These are phyloP conservation scores for Carex myosuroides DNA, from an alignment of 176 grass and related monocot genomes.

Conservation along the genomic window DNA sequence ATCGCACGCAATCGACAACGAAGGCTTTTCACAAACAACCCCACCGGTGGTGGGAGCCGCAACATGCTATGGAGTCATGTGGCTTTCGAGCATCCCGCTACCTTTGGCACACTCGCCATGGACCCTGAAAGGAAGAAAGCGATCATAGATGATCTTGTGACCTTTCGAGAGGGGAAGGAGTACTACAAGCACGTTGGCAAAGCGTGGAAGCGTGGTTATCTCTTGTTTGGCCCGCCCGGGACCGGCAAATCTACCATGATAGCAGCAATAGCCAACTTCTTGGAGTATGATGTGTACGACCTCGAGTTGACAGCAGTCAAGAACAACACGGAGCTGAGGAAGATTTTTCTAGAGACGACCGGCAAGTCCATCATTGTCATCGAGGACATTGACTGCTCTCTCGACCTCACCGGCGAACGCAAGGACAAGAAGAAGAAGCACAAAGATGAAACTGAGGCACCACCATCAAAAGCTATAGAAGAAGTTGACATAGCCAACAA, in stretches of 20 bases:
- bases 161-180: conserved; percentile 16
- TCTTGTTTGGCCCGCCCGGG: conserved; percentile 21
- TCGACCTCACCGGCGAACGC: conserved; percentile 26
- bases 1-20: not conserved
- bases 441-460: not conserved
- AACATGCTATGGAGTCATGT: conserved; percentile 21
- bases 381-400: conserved; percentile 30
- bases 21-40: conserved; percentile 19
- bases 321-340: conserved; percentile 24
- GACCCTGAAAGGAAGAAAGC: conserved; percentile 18
- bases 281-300: conserved; percentile 26
- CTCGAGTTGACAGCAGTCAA: conserved; percentile 25
- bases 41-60: not conserved
- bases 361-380: conserved; percentile 29
- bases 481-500: not conserved
- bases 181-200: conserved; percentile 29
- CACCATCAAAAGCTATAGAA: not conserved
- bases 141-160: conserved; percentile 5
- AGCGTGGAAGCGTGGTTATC: conserved; percentile 32
- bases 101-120: conserved; percentile 26
- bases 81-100: conserved; percentile 26
- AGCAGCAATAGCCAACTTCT: conserved; percentile 19
- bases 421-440: not conserved
- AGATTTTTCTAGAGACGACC: conserved; percentile 23
- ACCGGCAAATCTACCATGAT: conserved; percentile 34